Percentiles rank a stretch among this genome's conserved stretches.
These are phyloP conservation scores for Glycyrrhiza uralensis DNA, from an alignment of 306 rosid species.

Conservation along the genomic window DNA sequence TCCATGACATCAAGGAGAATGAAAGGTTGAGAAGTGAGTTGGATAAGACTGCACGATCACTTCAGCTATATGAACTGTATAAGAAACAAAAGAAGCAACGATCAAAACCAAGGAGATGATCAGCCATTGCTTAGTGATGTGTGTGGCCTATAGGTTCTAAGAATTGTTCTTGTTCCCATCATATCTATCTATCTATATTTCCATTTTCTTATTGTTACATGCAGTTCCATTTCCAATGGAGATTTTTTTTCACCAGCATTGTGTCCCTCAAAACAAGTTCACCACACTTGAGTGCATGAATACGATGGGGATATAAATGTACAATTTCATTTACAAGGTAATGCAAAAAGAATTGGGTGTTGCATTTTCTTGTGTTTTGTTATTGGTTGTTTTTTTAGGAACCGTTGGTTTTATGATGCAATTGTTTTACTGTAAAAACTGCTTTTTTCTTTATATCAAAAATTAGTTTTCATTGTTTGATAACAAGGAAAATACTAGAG, in stretches of 20 bases:
- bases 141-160: not conserved
- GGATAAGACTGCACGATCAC: slow-evolving; percentile 42
- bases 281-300: not conserved
- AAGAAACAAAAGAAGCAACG: slow-evolving; percentile 53
- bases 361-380: not conserved
- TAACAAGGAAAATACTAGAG: too few species aligned
- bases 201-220: not conserved
- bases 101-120: slow-evolving; percentile 23
- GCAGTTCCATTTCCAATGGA: not conserved
- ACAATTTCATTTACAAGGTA: not conserved
- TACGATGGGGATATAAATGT: not conserved
- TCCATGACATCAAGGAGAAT: slow-evolving; percentile 71
- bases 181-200: not conserved
- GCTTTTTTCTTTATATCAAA: not conserved
- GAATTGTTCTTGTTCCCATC: not conserved
- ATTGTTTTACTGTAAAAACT: not conserved
- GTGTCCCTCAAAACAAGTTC: not conserved
- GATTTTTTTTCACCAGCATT: not conserved
- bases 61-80: slow-evolving; percentile 64
- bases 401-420: not conserved
- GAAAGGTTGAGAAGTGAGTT: slow-evolving; percentile 67
- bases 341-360: not conserved
- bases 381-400: not conserved
- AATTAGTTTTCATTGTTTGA: too few species aligned
- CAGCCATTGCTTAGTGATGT: not conserved